Percentiles rank a stretch among this genome's conserved stretches.
phyloP scores from a whole-genome alignment of 768 basidiomycete genomes.

The Rhizopogon sp. region DNA sequence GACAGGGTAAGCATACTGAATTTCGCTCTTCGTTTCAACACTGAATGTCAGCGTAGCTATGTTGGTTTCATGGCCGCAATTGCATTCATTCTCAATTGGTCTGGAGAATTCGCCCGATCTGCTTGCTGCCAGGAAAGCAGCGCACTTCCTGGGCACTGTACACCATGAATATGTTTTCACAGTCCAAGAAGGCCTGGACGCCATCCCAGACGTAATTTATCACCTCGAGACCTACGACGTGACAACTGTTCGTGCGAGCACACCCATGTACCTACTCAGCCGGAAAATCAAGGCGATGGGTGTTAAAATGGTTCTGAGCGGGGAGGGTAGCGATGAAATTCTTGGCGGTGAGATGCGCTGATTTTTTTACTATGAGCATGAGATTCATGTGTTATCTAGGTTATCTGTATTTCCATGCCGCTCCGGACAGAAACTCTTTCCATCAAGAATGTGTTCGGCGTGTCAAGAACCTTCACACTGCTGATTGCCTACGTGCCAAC shows the following conservation, averaged over 20 bases:
- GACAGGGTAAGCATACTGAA: constrained; percentile 43
- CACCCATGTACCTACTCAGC: constrained; percentile 97
- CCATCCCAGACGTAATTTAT: constrained; percentile 95
- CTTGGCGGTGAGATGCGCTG: constrained; percentile 65
- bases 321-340: constrained; percentile 97
- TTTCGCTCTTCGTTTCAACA: background rate
- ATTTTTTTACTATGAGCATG: background rate
- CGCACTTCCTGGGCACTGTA: constrained; percentile 87
- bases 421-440: constrained; percentile 82
- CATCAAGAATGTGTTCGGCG: constrained; percentile 93
- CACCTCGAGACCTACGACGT: constrained; percentile 99
- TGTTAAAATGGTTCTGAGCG: constrained; percentile 98
- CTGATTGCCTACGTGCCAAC: constrained; percentile 97
- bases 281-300: constrained; percentile 99
- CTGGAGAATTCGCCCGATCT: constrained; percentile 94
- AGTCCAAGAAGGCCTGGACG: constrained; percentile 95
- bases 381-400: constrained; percentile 40
- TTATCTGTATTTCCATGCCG: constrained; percentile 99
- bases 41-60: constrained; percentile 40
- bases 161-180: constrained; percentile 99
- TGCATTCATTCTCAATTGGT: constrained; percentile 98
- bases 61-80: constrained; percentile 86
- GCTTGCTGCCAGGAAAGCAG: constrained; percentile 89
- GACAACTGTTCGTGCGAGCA: constrained; percentile 95
- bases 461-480: constrained; percentile 95